Percentiles rank a stretch among this genome's conserved stretches.
phyloP scores from a whole-genome alignment of 169 alveolate genomes.

The Plasmodium adleri region DNA sequence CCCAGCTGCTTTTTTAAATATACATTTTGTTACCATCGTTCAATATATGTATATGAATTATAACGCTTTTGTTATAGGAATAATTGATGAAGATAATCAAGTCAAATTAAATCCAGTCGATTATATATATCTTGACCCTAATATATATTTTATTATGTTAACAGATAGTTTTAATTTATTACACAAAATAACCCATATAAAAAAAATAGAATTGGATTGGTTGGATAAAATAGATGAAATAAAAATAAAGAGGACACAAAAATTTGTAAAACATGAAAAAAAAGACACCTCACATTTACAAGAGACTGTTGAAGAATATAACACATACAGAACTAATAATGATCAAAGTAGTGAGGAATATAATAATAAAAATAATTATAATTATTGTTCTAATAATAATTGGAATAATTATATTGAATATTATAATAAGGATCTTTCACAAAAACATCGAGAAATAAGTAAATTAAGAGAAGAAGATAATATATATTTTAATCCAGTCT shows the following conservation, averaged over 20 bases:
- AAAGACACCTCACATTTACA: not conserved
- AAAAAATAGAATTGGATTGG: constrained; percentile 62
- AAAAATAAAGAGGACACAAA: constrained; percentile 9
- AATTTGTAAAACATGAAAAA: too few relatives aligned
- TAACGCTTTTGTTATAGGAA: constrained; percentile 67
- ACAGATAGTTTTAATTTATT: constrained; percentile 52
- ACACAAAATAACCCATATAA: constrained; percentile 20
- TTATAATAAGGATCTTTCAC: not conserved
- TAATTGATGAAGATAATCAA: constrained; percentile 45
- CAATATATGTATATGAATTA: constrained; percentile 71
- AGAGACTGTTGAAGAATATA: not conserved
- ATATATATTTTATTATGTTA: constrained; percentile 33
- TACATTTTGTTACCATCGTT: constrained; percentile 62
- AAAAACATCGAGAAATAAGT: constrained; percentile 15
- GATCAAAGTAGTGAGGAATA: not conserved
- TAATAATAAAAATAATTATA: too few relatives aligned
- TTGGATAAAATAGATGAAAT: constrained; percentile 17
- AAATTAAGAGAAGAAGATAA: constrained; percentile 7
- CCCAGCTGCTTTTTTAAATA: constrained; percentile 35
- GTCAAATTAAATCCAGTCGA: constrained; percentile 55
- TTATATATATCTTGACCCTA: constrained; percentile 22
- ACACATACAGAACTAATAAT: too few relatives aligned
- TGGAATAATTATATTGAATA: not conserved
- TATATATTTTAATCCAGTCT: constrained; percentile 55
- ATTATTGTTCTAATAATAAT: not conserved